phyloP scores from a whole-genome alignment of 202 grass and related monocot genomes.

The Dendrocalamus latiflorus region DNA sequence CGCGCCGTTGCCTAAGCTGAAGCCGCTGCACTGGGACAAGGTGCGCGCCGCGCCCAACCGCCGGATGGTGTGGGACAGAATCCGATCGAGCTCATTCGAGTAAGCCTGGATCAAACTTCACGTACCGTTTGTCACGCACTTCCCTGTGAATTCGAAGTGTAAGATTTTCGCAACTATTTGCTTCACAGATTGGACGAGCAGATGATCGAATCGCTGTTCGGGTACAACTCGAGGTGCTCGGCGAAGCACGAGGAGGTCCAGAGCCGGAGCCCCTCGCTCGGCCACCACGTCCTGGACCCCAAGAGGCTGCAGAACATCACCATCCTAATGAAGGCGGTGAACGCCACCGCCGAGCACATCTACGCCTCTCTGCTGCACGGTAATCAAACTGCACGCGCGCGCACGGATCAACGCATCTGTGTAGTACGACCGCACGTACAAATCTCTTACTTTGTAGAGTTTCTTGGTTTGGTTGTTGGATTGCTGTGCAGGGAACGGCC shows the following conservation, averaged over 20 bases:
- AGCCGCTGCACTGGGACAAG: conserved; percentile 99
- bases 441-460: neutral
- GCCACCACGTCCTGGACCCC: conserved; percentile 72
- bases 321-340: conserved; percentile 85
- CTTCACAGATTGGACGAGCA: conserved; percentile 67
- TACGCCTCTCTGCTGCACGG: conserved; percentile 61
- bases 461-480: conserved; percentile 13
- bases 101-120: conserved; percentile 17
- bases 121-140: neutral
- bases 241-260: conserved; percentile 58
- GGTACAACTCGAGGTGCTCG: conserved; percentile 61
- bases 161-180: neutral
- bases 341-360: conserved; percentile 60
- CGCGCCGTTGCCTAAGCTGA: conserved; percentile 72
- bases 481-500: conserved; percentile 52
- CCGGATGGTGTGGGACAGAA: conserved; percentile 91
- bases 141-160: neutral
- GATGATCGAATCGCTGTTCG: conserved; percentile 92
- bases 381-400: neutral
- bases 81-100: conserved; percentile 94
- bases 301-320: conserved; percentile 91
- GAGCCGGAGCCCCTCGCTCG: conserved; percentile 72
- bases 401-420: neutral
- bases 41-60: conserved; percentile 78
- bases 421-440: neutral